Conservation (phyloP, 2,329 filamentous ascomycete genomes). For the Phialophora chinensis region DNA sequence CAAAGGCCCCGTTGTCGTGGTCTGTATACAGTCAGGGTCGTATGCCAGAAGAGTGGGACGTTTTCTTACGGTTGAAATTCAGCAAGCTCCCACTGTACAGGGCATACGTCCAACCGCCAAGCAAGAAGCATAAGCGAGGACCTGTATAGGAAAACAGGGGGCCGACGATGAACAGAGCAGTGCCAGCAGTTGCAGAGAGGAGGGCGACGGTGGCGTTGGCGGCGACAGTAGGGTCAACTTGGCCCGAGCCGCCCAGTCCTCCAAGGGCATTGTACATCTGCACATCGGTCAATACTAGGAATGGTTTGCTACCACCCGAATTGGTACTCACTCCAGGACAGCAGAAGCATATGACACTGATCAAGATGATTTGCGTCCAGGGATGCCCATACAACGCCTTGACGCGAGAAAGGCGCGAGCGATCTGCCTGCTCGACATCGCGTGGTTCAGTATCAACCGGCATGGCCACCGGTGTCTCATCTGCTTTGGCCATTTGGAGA, state of each 20-base stretch:
- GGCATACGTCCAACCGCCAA: conserved; percentile 56
- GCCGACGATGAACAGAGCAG: conserved; percentile 66
- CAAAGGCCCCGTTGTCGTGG: conserved; percentile 54
- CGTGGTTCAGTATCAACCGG: conserved; percentile 8
- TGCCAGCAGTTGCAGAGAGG: conserved; percentile 70
- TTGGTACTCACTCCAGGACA: conserved; percentile 51
- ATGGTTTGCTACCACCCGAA: neutral
- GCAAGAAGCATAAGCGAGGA: conserved; percentile 51
- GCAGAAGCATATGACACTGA: conserved; percentile 59
- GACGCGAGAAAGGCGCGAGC: conserved; percentile 11
- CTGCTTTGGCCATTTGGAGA: conserved; percentile 13
- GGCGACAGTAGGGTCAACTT: conserved; percentile 48
- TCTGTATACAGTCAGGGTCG: conserved; percentile 32
- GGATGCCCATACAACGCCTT: conserved; percentile 49
- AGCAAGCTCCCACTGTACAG: conserved; percentile 57
- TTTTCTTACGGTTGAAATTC: conserved; percentile 53
- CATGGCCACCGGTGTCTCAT: conserved; percentile 1
- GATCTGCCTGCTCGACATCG: conserved; percentile 16
- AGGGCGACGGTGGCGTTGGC: conserved; percentile 30
- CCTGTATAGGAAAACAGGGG: conserved; percentile 49
- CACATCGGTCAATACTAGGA: neutral
- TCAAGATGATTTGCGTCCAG: conserved; percentile 57
- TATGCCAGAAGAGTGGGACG: conserved; percentile 18
- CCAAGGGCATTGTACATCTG: conserved; percentile 68
- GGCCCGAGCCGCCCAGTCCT: conserved; percentile 66